phyloP scores from a whole-genome alignment of 2,329 filamentous ascomycete species.

The Colletotrichum abscissum region DNA sequence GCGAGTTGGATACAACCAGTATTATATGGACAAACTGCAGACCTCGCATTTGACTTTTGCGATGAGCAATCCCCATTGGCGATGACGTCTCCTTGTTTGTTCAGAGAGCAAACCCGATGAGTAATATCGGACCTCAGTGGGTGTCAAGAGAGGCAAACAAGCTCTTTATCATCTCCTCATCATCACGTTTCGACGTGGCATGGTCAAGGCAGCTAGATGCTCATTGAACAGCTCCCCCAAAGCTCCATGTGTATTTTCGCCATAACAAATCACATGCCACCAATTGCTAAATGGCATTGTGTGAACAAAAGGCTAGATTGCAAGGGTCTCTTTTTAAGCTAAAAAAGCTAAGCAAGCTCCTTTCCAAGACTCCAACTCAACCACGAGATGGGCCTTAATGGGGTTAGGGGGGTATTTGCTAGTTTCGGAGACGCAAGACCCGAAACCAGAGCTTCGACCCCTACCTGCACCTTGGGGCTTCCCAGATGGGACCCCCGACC shows the following conservation, averaged over 20 bases:
- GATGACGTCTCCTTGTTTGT: background rate
- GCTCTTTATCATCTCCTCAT: background rate
- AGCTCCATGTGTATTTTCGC: background rate
- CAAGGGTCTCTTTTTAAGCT: background rate
- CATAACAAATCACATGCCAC: slow-evolving; percentile 1
- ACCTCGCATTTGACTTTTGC: background rate
- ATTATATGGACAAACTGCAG: too few relatives aligned
- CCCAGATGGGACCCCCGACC: slow-evolving; percentile 6
- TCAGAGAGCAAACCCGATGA: background rate
- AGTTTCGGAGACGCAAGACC: slow-evolving; percentile 30
- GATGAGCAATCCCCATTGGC: background rate
- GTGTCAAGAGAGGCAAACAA: background rate
- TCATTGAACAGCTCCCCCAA: background rate
- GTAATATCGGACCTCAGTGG: background rate
- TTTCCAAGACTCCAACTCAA: background rate
- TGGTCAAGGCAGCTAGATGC: background rate
- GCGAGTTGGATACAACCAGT: background rate
- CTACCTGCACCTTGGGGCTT: background rate
- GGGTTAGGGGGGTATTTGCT: slow-evolving; percentile 11
- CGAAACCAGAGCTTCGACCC: slow-evolving; percentile 30
- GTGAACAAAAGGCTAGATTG: too few relatives aligned
- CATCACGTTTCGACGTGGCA: background rate
- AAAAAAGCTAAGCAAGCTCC: background rate
- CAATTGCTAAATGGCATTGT: background rate
- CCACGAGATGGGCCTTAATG: background rate